Conservation (phyloP, 2,329 filamentous ascomycete genomes). For the Colletotrichum tamarilloi region DNA sequence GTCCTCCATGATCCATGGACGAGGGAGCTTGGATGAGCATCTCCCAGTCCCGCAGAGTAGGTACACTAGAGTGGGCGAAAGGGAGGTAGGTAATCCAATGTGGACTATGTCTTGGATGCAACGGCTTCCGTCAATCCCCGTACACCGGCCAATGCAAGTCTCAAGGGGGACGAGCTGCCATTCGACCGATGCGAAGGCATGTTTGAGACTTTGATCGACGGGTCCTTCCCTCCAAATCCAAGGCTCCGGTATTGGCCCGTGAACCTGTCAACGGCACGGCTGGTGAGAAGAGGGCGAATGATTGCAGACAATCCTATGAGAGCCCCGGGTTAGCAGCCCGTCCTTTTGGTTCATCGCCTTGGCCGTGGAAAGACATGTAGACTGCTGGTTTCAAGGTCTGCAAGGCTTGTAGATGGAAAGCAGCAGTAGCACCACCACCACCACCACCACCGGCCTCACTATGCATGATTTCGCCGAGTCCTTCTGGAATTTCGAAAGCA, state of each 20-base stretch:
- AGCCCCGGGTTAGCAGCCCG: no score
- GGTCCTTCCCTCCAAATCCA: constrained; percentile 39
- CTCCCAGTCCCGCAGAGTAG: constrained; percentile 11
- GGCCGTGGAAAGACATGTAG: background rate
- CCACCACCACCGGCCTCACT: background rate
- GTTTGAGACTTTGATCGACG: constrained; percentile 38
- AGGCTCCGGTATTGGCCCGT: constrained; percentile 29
- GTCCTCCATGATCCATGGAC: background rate
- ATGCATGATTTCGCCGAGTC: constrained; percentile 8
- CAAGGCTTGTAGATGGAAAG: background rate
- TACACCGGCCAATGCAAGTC: constrained; percentile 35
- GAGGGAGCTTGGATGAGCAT: constrained; percentile 4
- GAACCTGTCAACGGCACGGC: background rate
- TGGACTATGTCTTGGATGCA: constrained; percentile 19
- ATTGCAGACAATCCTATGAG: background rate
- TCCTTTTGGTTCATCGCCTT: background rate
- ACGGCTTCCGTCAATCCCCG: constrained; percentile 17
- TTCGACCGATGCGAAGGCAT: constrained; percentile 30
- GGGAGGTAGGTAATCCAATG: background rate
- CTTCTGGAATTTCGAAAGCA: background rate
- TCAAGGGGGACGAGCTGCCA: constrained; percentile 18
- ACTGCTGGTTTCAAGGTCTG: background rate
- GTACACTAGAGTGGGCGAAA: background rate
- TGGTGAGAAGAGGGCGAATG: constrained; percentile 1
- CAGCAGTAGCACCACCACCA: background rate